Evolutionary conservation across 2,329 filamentous ascomycete species (phyloP), one percentile per base, ranked within the genome.

Genomic region (Pestalotiopsis sp.): DNA sequence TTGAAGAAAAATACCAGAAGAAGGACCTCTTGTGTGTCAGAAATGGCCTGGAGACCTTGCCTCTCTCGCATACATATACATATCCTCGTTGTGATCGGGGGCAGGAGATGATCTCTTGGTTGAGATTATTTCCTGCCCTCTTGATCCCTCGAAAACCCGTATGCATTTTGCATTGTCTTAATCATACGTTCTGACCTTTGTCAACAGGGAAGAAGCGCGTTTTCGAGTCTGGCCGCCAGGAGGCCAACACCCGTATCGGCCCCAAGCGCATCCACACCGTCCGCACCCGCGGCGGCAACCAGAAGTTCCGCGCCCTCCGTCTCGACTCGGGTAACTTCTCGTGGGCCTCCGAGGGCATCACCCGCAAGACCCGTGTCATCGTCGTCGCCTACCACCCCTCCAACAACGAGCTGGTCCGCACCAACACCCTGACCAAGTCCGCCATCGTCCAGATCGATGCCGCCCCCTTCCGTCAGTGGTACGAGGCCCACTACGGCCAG

Each of bases 361-460:
- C 95, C 86, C 95, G 96, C 91, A 99, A 99, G 92, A 94, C 93
- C 86, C 96, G 97, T 89, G 93, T 99, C 84, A 98, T 99, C 84
- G 94, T 89, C 81, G 97, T 99, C 87, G 92, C 92, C 83, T 99
- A 94, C 93, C 97, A 99, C 88, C 97, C 96, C 73, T 98, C 95
- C 84, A 99, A 99, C 95, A 99, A 99, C 94, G 96, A 99, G 89
- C 91, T 99, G 79, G 95, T 99, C 89, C 96, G 96, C 83, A 99
- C 96, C 86, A 99, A 99, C 92, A 98, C 96, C 88, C 91, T 99
- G 84, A 99, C 96, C 90, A 97, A 95, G 89, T 94, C 94, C 82
- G 96, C 96, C 87, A 93, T 99, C 81, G 93, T 99, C 84, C 96
- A 99, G 90, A 89, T 99, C 86, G 96, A 99, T 86, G 96, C 97